A percentile compares a stretch with the other conserved stretches of the same genome.
Conservation (phyloP, 306 rosid genomes). For the Vigna hirtella region DNA sequence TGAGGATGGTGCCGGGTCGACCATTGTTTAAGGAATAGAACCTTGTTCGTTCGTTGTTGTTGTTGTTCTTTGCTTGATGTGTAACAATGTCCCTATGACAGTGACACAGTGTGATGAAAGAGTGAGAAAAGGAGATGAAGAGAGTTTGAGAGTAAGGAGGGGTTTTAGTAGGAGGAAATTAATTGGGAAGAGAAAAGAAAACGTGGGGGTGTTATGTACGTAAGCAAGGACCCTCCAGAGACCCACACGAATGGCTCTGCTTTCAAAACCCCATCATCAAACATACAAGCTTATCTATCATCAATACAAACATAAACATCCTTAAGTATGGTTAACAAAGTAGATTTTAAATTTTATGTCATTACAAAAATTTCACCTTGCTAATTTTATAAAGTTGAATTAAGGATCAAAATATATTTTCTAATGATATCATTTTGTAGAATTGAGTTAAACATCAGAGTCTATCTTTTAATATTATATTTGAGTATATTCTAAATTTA, state of each 20-base stretch:
- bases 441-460: too few relatives aligned
- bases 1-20: neutral
- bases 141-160: neutral
- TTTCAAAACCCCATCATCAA: conserved; percentile 33
- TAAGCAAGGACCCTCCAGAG: conserved; percentile 32
- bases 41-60: neutral
- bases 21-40: neutral
- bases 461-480: too few relatives aligned
- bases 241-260: conserved; percentile 60
- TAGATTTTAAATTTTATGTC: too few relatives aligned
- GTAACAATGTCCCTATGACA: neutral
- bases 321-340: too few relatives aligned
- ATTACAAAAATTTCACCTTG: too few relatives aligned
- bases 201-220: conserved; percentile 50
- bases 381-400: too few relatives aligned
- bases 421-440: too few relatives aligned
- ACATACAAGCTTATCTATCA: too few relatives aligned
- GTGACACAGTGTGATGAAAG: neutral
- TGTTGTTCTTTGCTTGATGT: neutral
- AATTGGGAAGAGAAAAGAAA: conserved; percentile 8
- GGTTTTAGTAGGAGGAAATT: conserved; percentile 38
- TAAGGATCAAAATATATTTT: too few relatives aligned
- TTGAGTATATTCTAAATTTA: too few relatives aligned
- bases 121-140: neutral
- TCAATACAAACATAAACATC: neutral